Evolutionary conservation across 208 protist genomes (phyloP), one percentile per base, ranked within the genome.

Genomic region (Angomonas deanei): DNA sequence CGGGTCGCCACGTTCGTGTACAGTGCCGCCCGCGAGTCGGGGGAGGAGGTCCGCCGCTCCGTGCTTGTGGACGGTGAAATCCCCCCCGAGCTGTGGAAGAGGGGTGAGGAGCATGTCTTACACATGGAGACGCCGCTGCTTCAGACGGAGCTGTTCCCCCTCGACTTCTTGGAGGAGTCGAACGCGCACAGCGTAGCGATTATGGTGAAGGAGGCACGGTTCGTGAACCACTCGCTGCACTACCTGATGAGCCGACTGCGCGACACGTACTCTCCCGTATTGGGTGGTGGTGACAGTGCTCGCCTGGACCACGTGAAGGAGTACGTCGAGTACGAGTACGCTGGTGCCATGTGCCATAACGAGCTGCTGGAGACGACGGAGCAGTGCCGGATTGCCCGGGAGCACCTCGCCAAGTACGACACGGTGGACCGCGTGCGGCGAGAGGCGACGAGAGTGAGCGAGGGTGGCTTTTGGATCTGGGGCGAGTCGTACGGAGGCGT

Each of bases 121-220:
- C 61, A 68, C 0, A 34, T 60, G 31, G 70, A 78, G 34, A 66
- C 80, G 42, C 81, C 86, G 3, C 42, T 93, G 32, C 74, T 93
- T 23, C 73, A 59, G 15, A 50, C 58, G 13, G 80, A 93, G 63
- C 54, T 88, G 1, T 90, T 88, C 66, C 74, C 73, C 15, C 64
- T 88, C 11, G 86, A 93, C 54, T 93, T 75, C 50, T 52, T 82
- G 5, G 82, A 90, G 39, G 82, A 93, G 39, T 90, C 83, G 19
- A 79, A 68, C 54, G 78, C 76, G 32, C 86, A 93, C 17, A 82
- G 78, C 28, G 83, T 69, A 4, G 49, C 84, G 21, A 62, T 90
- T 28, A 61, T 68, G 23, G 38, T 88, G 10, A 90, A 88, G 66
- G 77, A 87, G 52, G 81, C 83, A 0, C 74, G 78, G 11, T 93